Conservation (phyloP, 192 early-diverging fungal species). For the Rhizoclosmatium sp. region DNA sequence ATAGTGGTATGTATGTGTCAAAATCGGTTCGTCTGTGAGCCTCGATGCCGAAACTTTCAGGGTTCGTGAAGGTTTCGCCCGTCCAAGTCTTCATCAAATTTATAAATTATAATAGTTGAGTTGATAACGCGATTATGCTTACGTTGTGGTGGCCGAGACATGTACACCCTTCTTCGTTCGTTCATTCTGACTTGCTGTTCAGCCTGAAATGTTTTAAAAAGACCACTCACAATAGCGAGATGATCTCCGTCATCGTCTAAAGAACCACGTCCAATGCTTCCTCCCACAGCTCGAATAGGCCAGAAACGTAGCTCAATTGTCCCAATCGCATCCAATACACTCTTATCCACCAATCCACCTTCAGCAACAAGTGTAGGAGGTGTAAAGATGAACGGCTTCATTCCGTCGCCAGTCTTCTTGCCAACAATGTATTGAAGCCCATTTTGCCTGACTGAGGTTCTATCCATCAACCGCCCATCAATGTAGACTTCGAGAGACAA, state of each 20-base stretch:
- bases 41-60: not conserved
- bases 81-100: not conserved
- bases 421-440: not conserved
- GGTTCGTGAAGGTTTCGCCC: not conserved
- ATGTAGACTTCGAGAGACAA: not conserved
- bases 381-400: not conserved
- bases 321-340: not conserved
- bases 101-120: not conserved
- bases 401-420: not conserved
- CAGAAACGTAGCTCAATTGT: slow-evolving; percentile 5
- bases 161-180: slow-evolving; percentile 10
- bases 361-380: not conserved
- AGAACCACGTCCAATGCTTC: not conserved
- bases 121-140: not conserved
- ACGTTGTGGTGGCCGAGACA: slow-evolving; percentile 16
- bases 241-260: not conserved
- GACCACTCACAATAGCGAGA: not conserved
- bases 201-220: not conserved
- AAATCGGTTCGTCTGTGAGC: not conserved
- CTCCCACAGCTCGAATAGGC: not conserved
- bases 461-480: not conserved
- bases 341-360: slow-evolving; percentile 5
- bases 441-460: no score
- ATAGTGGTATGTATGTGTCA: slow-evolving; percentile 13
- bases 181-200: not conserved